Percentiles rank a stretch among this genome's conserved stretches.
Evolutionary conservation across 257 asterid genomes (phyloP).

Genomic region (Solanum habrochaites): DNA sequence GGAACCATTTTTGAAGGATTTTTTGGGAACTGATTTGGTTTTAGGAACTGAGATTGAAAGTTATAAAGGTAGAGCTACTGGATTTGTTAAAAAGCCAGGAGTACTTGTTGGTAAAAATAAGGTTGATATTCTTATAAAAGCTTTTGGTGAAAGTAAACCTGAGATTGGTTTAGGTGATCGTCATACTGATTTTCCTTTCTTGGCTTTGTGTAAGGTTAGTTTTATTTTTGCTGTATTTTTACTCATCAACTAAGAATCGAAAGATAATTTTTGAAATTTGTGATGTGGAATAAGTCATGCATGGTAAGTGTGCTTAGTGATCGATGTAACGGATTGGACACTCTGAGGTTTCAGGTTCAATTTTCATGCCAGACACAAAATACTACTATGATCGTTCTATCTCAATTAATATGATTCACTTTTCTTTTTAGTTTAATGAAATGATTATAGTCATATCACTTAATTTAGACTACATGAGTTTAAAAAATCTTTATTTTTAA

Average conservation of each 20-base stretch:
- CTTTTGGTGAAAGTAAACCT: slow-evolving; percentile 40
- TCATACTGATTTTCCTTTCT: slow-evolving; percentile 42
- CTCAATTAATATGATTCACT: neutral
- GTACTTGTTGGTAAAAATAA: slow-evolving; percentile 45
- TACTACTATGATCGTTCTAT: neutral
- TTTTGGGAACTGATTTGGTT: slow-evolving; percentile 45
- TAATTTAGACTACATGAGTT: accelerated
- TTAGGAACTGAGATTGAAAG: slow-evolving; percentile 45
- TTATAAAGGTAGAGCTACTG: slow-evolving; percentile 46
- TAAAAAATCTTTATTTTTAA: too few species aligned
- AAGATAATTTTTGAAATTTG: neutral
- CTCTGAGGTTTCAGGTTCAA: neutral
- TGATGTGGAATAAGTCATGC: neutral
- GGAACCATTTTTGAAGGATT: slow-evolving; percentile 46
- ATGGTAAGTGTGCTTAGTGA: neutral
- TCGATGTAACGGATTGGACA: accelerated
- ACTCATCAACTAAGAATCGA: neutral
- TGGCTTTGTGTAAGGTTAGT: slow-evolving; percentile 44
- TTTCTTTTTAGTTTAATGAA: neutral
- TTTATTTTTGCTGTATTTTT: neutral
- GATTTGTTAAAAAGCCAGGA: slow-evolving; percentile 33
- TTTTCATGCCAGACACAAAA: neutral
- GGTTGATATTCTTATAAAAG: slow-evolving; percentile 24
- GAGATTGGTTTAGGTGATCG: slow-evolving; percentile 54
- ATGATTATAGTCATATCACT: neutral